Evolutionary conservation across 768 basidiomycete species (phyloP).

Genomic region (Austroboletus eburneus): DNA sequence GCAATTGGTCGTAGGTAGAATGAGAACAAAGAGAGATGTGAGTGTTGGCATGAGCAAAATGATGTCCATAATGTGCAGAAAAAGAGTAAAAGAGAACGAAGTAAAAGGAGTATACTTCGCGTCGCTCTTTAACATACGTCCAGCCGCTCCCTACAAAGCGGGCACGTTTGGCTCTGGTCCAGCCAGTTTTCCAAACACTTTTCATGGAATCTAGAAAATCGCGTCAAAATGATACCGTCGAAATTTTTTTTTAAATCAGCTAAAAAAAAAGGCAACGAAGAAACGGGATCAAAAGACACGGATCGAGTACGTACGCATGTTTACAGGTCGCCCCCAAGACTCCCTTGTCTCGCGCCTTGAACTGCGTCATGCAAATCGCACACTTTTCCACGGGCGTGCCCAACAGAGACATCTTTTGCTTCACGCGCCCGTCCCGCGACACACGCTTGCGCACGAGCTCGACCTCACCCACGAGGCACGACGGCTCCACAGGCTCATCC

Average conservation of each 20-base stretch:
- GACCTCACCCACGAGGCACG: slow-evolving; percentile 40
- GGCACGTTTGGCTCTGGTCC: slow-evolving; percentile 56
- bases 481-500: background rate
- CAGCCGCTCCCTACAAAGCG: slow-evolving; percentile 55
- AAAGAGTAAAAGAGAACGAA: background rate
- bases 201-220: slow-evolving; percentile 49
- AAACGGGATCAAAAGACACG: background rate
- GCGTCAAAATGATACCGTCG: background rate
- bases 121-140: slow-evolving; percentile 19
- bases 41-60: slow-evolving; percentile 11
- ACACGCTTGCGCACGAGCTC: slow-evolving; percentile 56
- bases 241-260: too few relatives aligned
- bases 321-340: slow-evolving; percentile 54
- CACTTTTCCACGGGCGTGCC: slow-evolving; percentile 66
- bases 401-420: slow-evolving; percentile 63
- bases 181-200: slow-evolving; percentile 62
- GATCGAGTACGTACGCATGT: slow-evolving; percentile 43
- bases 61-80: slow-evolving; percentile 12
- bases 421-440: slow-evolving; percentile 61
- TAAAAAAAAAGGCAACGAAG: background rate
- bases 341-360: slow-evolving; percentile 54
- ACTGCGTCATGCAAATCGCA: slow-evolving; percentile 69
- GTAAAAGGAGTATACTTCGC: too few relatives aligned
- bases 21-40: slow-evolving; percentile 2
- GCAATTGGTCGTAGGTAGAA: slow-evolving; percentile 6